Evolutionary conservation across 129 eudicot genomes (phyloP).

Genomic region (Pulicaria dysenterica): DNA sequence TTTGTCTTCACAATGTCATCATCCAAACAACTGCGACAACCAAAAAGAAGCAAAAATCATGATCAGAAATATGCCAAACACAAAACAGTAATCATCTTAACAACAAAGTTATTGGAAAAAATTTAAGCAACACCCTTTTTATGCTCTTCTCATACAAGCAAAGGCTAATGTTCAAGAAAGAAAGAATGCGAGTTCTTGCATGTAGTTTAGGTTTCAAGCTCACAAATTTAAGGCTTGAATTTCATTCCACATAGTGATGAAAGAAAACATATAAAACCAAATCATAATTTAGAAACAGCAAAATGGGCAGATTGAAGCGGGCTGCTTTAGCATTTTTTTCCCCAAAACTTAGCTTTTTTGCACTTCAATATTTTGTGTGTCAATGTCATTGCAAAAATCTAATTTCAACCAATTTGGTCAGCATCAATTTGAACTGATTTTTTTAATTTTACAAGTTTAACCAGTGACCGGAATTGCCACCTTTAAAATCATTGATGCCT

Average conservation of each 20-base stretch:
- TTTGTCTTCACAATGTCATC: constrained; percentile 13
- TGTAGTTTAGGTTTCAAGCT: not conserved
- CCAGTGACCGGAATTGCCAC: not conserved
- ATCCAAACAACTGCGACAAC: not conserved
- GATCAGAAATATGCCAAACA: not conserved
- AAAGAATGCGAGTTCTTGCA: not conserved
- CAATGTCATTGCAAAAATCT: not conserved
- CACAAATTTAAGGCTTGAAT: not conserved
- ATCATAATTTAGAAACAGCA: not conserved
- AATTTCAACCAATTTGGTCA: not conserved
- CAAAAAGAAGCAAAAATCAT: not conserved
- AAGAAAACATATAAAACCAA: not conserved
- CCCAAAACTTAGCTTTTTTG: too few species aligned
- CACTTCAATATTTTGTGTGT: not conserved
- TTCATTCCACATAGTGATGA: not conserved
- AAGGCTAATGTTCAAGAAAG: not conserved
- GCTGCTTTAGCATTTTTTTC: not conserved
- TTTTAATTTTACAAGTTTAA: not conserved
- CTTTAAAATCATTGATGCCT: not conserved
- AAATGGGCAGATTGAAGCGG: not conserved
- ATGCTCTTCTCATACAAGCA: not conserved
- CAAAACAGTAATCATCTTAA: not conserved
- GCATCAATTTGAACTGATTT: not conserved
- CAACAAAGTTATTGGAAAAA: too few species aligned
- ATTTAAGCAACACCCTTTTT: too few species aligned